Conservation (phyloP, 2,329 filamentous ascomycete species). For the Stenocarpella maydis region DNA sequence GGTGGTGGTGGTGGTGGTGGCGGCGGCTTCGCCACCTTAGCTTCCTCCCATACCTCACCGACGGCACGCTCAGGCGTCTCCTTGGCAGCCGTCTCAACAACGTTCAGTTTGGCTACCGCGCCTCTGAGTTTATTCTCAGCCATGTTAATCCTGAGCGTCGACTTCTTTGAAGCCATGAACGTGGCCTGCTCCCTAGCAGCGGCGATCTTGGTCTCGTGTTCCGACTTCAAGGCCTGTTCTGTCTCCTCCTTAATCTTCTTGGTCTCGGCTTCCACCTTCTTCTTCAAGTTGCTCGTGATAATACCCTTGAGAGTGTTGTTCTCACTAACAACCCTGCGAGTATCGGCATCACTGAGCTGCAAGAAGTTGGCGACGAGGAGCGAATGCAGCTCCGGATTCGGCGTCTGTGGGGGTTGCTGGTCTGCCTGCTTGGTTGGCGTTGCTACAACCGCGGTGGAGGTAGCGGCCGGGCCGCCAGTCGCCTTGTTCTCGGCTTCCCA, state of each 20-base stretch:
- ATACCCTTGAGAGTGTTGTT: conserved; percentile 67
- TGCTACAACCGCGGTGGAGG: conserved; percentile 37
- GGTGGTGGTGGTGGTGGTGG: conserved; percentile 29
- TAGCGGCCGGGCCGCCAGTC: conserved; percentile 21
- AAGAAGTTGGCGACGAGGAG: conserved; percentile 51
- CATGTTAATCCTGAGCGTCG: conserved; percentile 79
- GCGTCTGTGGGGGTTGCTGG: conserved; percentile 45
- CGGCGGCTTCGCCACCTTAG: conserved; percentile 69
- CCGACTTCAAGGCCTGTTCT: conserved; percentile 54
- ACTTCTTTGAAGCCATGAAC: conserved; percentile 78
- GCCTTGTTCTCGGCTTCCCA: conserved; percentile 62
- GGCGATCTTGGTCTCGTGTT: conserved; percentile 62
- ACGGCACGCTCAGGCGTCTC: conserved; percentile 88
- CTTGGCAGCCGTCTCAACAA: conserved; percentile 82
- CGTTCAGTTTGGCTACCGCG: conserved; percentile 75
- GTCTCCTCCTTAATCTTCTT: conserved; percentile 65
- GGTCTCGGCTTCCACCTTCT: conserved; percentile 73
- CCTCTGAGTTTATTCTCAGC: conserved; percentile 72
- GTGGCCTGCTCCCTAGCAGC: conserved; percentile 70
- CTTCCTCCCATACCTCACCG: conserved; percentile 84
- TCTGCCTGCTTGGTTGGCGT: conserved; percentile 51
- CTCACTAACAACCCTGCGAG: conserved; percentile 63
- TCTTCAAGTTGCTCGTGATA: conserved; percentile 70
- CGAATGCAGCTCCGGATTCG: conserved; percentile 45
- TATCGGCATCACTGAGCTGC: conserved; percentile 61